Percentiles rank a stretch among this genome's conserved stretches.
Evolutionary conservation across 1,139 yeast species (phyloP).

Genomic region (Pneumocystis murina): DNA sequence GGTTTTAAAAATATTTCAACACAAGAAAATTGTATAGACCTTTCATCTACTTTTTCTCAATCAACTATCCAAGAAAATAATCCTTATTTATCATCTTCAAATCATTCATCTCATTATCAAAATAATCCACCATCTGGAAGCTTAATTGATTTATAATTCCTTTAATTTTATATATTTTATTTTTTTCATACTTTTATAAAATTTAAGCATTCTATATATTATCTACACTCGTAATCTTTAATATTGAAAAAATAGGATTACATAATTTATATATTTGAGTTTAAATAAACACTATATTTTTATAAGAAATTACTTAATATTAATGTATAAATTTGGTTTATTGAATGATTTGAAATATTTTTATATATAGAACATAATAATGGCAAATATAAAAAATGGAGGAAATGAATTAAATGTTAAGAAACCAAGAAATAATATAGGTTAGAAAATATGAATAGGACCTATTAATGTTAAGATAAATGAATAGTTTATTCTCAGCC

Average conservation of each 20-base stretch:
- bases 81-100: background rate
- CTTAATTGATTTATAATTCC: background rate
- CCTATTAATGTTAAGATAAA: background rate
- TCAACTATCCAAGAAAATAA: background rate
- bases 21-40: background rate
- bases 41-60: background rate
- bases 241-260: no score
- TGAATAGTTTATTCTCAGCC: conserved; percentile 24
- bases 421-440: background rate
- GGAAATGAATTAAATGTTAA: background rate
- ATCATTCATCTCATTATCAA: background rate
- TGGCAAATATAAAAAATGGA: background rate
- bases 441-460: background rate
- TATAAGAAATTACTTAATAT: no score
- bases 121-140: background rate
- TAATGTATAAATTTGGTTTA: no score
- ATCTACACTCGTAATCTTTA: no score
- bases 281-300: no score
- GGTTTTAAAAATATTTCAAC: background rate
- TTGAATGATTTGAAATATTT: no score
- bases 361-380: background rate
- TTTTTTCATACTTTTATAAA: background rate
- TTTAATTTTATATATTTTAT: background rate
- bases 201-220: no score
- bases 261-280: no score